Base-by-base conservation (phyloP, 208 protist species). In the Crithidia fasciculata region DNA sequence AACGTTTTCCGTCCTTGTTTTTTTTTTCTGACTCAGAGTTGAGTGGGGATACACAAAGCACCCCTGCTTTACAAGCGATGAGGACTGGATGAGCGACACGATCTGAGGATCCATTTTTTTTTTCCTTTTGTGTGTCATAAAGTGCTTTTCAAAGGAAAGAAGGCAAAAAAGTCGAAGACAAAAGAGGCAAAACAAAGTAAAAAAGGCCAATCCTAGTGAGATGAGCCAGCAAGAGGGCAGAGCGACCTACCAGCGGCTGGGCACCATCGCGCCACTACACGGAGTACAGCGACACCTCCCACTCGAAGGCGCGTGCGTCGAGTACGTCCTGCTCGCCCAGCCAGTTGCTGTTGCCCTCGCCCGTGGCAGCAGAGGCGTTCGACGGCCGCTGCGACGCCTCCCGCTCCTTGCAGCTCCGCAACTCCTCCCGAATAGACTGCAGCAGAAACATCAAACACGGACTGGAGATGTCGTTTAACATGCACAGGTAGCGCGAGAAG, bases 401-500 rank as follows among this genome's bases (percentile, higher is more conserved):
- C 2, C 36, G 44, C 55, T 77, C 77, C 9, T 72, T 56, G 53
- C 78, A 70, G 45, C 50, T 3, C n/a, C 43, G 54, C 45, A 82
- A 67, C 62, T 78, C 73, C 4, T 70, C 53, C 47, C 74, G 66
- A 13, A 76, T 67, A 2, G 45, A 18, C n/a, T 74, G 78, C 49
- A 82, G 57, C 37, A 75, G 74, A 50, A 58, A 63, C 18, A 76
- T 19, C 36, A 82, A 63, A 12, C 66, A 67, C 37, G 64, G 64
- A 37, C 63, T 78, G 4, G 79, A 76, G 12, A 88, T 63, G 63
- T 72, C 57, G 16, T 84, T 72, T 70, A 81, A 70, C 76, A 84
- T 80, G 54, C 83, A 70, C 16, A 88, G 63, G 57, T 84, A 88
- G 9, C 79, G 75, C 9, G 73, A 79, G 50, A 84, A 88, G 43